Base-by-base conservation (phyloP, 2,329 filamentous ascomycete species). In the Cryphonectria nitschkei region DNA sequence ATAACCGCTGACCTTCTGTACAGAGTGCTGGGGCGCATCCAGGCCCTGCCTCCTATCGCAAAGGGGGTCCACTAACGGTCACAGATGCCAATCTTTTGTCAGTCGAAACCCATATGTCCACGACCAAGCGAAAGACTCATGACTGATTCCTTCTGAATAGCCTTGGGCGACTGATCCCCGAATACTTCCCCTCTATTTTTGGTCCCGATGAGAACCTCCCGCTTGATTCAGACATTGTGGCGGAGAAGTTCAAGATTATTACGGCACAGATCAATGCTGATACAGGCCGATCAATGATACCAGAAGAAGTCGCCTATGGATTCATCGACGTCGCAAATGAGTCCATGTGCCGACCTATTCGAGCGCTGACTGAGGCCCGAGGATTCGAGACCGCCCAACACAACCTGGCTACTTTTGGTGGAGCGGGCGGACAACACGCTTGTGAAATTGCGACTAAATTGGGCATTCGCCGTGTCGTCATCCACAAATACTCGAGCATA, bases 111-210 rank as follows among this genome's bases (percentile, higher is more conserved):
- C 16, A 13, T 14, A 13, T 34, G 8, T n/a, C 29, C 37, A 52
- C 37, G 11, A 29, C 8, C 8, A 11, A 43, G 34, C 26, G 26
- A 26, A 26, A 26, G 32, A 43, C 32, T 32, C 34, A 13, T 67
- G n/a, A 34, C 65, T 67, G 6, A 67, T 34, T 46, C 16, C 26
- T 41, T 14, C 14, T 43, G 3, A 41, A 11, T 5, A 67, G 66
- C 76, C 87, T 97, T 0, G 93, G 93, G 0, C 87, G 93, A 61
- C 83, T 97, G 1, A 81, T 97, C 1, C 93, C 94, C 0, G 92
- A 95, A 72, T 95, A 94, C 83, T 97, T 97, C 76, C 93, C 93
- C 0, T 94, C 94, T 78, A 97, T 97, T 69, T 97, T 97, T 76
- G 94, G 94, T 54, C 91, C 93, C 78, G 91, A 94, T 52, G 94